Percentiles rank a stretch among this genome's conserved stretches.
Evolutionary conservation across 352 stramenopile species (phyloP).

Genomic region (Pythium utonaiense): DNA sequence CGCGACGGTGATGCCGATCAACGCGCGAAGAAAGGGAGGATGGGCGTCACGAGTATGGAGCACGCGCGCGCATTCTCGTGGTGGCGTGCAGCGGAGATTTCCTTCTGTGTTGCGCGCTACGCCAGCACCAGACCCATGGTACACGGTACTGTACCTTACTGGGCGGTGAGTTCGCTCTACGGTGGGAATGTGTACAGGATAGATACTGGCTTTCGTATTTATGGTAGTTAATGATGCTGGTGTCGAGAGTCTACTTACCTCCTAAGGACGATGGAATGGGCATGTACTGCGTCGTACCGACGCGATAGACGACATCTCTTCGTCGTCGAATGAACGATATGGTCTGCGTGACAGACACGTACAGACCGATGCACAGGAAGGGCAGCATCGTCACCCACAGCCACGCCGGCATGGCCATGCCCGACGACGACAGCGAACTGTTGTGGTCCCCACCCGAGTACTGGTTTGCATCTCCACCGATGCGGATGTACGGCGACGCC

Average conservation of each 20-base stretch:
- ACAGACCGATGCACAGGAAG: constrained; percentile 62
- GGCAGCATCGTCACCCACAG: constrained; percentile 51
- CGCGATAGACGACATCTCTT: constrained; percentile 50
- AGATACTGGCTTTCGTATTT: neutral
- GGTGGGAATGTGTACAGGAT: neutral
- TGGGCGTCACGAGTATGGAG: constrained; percentile 1
- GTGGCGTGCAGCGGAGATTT: neutral
- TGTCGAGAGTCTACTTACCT: no score
- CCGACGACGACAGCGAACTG: constrained; percentile 17
- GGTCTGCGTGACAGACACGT: constrained; percentile 38
- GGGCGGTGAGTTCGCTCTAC: no score
- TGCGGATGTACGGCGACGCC: constrained; percentile 11
- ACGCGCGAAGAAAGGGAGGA: constrained; percentile 1
- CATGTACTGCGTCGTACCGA: constrained; percentile 70
- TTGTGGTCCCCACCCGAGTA: constrained; percentile 17
- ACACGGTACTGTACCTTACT: no score
- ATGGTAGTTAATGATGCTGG: no score
- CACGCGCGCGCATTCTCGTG: neutral
- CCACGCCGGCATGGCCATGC: constrained; percentile 32
- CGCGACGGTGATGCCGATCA: neutral
- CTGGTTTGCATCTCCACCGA: constrained; percentile 19
- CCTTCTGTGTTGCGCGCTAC: neutral
- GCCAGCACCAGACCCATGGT: no score
- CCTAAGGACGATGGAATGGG: constrained; percentile 38
- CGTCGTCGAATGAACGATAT: constrained; percentile 48